Evolutionary conservation across 106 monocot genomes (phyloP).

Genomic region (Dendrobium catenatum): DNA sequence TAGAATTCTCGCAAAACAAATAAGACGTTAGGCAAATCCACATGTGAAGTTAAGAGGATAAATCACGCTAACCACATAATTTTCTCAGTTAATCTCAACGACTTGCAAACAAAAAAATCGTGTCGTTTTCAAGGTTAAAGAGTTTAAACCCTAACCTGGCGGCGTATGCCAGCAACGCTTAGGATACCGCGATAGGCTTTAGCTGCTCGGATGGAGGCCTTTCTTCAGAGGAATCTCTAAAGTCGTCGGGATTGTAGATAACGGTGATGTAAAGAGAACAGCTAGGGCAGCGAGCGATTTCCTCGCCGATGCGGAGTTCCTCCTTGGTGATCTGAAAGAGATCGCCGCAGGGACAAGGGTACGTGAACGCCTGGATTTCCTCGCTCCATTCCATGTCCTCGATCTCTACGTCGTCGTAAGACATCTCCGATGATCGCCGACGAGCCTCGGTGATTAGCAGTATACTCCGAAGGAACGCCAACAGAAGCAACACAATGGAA

Average conservation of each 20-base stretch:
- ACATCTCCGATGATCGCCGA: constrained; percentile 24
- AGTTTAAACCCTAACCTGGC: not conserved
- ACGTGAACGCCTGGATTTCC: constrained; percentile 49
- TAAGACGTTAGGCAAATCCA: not conserved
- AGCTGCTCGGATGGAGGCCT: constrained; percentile 9
- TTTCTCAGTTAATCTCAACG: not conserved
- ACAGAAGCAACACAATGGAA: too few species aligned
- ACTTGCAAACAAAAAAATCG: not conserved
- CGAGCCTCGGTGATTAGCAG: not conserved
- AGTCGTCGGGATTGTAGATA: constrained; percentile 57
- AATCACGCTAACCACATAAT: not conserved
- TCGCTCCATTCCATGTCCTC: constrained; percentile 78
- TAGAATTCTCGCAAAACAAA: not conserved
- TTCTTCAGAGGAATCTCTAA: constrained; percentile 10
- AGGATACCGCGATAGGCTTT: constrained; percentile 39
- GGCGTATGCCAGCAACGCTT: not conserved
- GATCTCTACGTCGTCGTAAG: constrained; percentile 67
- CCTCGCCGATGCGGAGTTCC: constrained; percentile 58
- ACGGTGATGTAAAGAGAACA: constrained; percentile 67
- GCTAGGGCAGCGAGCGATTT: constrained; percentile 59
- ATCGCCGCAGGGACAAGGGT: constrained; percentile 67
- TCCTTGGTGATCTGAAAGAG: constrained; percentile 63
- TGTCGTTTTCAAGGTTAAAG: not conserved
- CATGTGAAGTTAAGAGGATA: not conserved
- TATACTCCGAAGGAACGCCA: too few species aligned